Base-by-base conservation (phyloP, 371 early-diverging fungal genomes). In the Mucor sp. region DNA sequence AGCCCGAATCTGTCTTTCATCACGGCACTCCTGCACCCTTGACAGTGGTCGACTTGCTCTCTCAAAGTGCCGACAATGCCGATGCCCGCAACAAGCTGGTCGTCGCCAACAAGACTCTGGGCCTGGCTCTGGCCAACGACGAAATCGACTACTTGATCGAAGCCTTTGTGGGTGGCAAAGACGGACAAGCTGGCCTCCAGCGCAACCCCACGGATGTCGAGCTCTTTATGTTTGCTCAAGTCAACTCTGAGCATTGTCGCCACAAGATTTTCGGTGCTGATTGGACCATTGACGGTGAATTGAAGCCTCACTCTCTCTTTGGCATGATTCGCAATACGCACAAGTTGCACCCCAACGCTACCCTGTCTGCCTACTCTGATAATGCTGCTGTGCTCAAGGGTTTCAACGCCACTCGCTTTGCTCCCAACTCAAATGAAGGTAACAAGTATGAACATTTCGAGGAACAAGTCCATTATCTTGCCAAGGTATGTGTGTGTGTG, bases 141-240 rank as follows among this genome's bases (percentile, higher is more conserved):
- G 97, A 98, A 74, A 96, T 98, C 62, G 95, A 93, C 67, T 98
- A 98, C 71, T 84, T 98, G 66, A 93, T 94, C 17, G 85, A 89
- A 3, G 93, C 94, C 25, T 97, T 95, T 76, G 80, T 92, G 43
- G 91, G 91, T 30, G 91, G 91, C 35, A 71, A 75, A 66, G 77
- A 76, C 60, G 72, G 58, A 23, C 73, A 78, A 60, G 70, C 71
- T 66, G 83, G 74, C 43, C 79, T 92, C 11, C 79, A 75, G 12
- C 89, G 97, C 60, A 92, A 95, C 68, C 98, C 97, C 9, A 97
- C 99, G n/a, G 98, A 98, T 74, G 96, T 95, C 4, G 98, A 98
- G 82, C 85, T 98, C 53, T 94, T 98, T 87, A 98, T 98, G 99
- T 98, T 98, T 91, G 97, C 97, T 48, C 98, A 97, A 77, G 98